Conservation (phyloP, 208 protist species). For the Acanthamoeba castellanii region DNA sequence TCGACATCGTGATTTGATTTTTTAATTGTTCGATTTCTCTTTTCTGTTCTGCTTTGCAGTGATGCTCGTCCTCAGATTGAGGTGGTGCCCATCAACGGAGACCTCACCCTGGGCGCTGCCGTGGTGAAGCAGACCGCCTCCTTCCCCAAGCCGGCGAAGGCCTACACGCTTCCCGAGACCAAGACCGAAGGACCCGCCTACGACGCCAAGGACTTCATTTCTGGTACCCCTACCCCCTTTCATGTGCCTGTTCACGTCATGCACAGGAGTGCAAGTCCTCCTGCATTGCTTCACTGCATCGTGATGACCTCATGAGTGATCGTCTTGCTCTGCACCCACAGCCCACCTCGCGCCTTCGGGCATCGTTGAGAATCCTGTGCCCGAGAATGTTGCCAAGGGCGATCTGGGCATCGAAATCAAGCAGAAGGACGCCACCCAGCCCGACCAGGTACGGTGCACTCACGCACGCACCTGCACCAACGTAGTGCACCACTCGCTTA, state of each 20-base stretch:
- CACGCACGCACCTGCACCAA: background rate
- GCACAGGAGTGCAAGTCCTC: too few species aligned
- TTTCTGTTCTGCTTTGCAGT: background rate
- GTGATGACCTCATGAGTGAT: background rate
- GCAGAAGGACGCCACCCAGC: slow-evolving; percentile 27
- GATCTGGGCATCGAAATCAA: slow-evolving; percentile 19
- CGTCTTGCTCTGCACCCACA: background rate
- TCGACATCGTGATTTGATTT: background rate
- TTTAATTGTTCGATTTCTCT: background rate
- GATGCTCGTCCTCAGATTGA: slow-evolving; percentile 25
- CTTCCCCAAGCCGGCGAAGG: slow-evolving; percentile 13
- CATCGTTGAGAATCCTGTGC: slow-evolving; percentile 15
- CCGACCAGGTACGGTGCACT: background rate
- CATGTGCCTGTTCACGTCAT: background rate
- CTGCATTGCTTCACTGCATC: too few species aligned
- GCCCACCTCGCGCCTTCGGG: slow-evolving; percentile 20
- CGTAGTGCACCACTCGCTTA: background rate
- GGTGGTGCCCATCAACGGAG: slow-evolving; percentile 7
- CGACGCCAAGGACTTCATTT: background rate
- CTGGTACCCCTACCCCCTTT: background rate
- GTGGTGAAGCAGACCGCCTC: slow-evolving; percentile 14
- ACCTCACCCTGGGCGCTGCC: background rate
- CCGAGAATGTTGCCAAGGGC: slow-evolving; percentile 45
- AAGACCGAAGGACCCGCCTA: slow-evolving; percentile 5
- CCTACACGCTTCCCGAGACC: background rate